Evolutionary conservation across 2,329 filamentous ascomycete genomes (phyloP), one percentile per base, ranked within the genome.

Genomic region (Colletotrichum sp.): DNA sequence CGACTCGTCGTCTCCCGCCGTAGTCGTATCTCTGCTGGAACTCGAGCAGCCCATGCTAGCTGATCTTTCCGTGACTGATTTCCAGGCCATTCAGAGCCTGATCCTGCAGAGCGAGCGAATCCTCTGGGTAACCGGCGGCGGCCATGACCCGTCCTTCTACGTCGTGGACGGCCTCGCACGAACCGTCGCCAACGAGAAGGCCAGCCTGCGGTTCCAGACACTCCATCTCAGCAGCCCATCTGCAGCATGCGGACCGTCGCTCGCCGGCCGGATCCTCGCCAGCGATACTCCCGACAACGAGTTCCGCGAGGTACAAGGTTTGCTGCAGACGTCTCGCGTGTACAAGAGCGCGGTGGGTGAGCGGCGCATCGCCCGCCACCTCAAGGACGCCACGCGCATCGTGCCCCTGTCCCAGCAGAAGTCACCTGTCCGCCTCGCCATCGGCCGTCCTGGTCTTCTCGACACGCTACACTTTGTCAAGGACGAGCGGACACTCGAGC

Each of bases 381-480:
- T 70, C 81, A 2, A 65, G 71, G 5, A 77, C 81, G 8, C 79
- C 78, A 71, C 68, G 1, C 60, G 68, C 8, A 30, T 57, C 1
- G 60, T 55, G 66, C 34, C 24, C 68, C 71, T 63, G 77, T 44
- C 57, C 3, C 16, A 49, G 8, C 10, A 64, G 18, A 52, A 13
- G 3, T 63, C 67, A 0, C 44, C 26, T 6, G 12, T 68, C 8
- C 28, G 49, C 15, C 67, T 79, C 5, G 63, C 72, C n/a, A 75
- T 80, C 30, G 79, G 79, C 55, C 77, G 72, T 26, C 68, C 77
- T 30, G 82, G 82, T 21, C 75, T 82, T 0, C 76, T 83, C 1
- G 81, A 83, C 39, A 82, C 80, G 0, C 68, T 84, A 0, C 67
- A 73, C 21, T 84, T 83, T 68, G 77, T 28, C 15, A 79, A 81